Evolutionary conservation across 2,329 filamentous ascomycete species (phyloP), one percentile per base, ranked within the genome.

Genomic region (Claviceps paspali): DNA sequence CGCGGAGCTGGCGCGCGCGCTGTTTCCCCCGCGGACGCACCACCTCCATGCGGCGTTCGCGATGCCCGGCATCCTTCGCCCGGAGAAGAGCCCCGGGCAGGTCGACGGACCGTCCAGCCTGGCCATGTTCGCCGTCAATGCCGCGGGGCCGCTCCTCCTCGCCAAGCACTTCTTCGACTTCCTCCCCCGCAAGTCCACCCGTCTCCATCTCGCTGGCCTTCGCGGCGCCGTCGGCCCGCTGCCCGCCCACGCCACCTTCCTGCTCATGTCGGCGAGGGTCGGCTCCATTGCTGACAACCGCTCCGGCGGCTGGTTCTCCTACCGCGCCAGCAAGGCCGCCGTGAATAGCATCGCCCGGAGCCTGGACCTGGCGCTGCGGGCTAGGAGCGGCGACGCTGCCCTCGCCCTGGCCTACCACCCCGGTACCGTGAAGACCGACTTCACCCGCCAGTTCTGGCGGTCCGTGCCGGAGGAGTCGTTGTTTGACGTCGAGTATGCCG

Each of bases 271-370:
- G 5, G 84, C 83, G 2, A 73, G 84, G 30, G 80, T 92, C 0
- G 83, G 83, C 8, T 79, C 72, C 23, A 79, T 80, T 17, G 62
- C 68, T 1, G 82, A 88, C 48, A 88, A 92, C 49, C 52, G 59
- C 2, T 63, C 77, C 0, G 84, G 83, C 2, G 84, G 84, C 0
- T 91, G 83, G 84, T 92, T 85, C 55, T 76, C 69, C 39, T 91
- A 91, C 55, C 76, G 84, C 11, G 73, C 79, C 6, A 79, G 73
- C 37, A 92, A 91, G 56, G 73, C 82, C 0, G 82, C 68, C 2
- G 74, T 88, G 3, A 84, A 78, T 45, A 78, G 78, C 49, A 40
- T 85, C 10, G 73, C 73, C 6, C 82, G 77, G 57, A 79, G 71
- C 6, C 76, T 85, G 43, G 83, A 91, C 52, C 65, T 80, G 21